Conservation (phyloP, 257 asterid species). For the Penstemon newberryi region DNA sequence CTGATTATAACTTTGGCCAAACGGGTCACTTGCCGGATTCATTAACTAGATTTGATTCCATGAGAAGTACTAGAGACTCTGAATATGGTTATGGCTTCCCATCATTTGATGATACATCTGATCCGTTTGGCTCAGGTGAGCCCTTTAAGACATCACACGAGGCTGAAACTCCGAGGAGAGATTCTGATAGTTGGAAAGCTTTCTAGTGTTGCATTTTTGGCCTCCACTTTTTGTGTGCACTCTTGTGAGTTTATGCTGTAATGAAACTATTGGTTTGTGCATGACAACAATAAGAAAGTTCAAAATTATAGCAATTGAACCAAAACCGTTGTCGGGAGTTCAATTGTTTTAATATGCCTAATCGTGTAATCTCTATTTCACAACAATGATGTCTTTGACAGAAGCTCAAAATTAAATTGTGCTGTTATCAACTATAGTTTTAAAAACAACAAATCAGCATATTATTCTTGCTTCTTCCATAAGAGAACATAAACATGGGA, state of each 20-base stretch:
- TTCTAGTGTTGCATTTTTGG: conserved; percentile 42
- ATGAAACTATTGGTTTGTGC: neutral
- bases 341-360: too few species aligned
- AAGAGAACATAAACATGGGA: neutral
- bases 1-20: conserved; percentile 60
- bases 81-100: conserved; percentile 66
- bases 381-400: too few species aligned
- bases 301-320: too few species aligned
- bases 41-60: conserved; percentile 59
- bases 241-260: conserved; percentile 27
- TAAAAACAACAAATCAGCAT: too few species aligned
- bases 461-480: neutral
- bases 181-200: conserved; percentile 83
- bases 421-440: too few species aligned
- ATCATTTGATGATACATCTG: conserved; percentile 68
- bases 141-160: conserved; percentile 69
- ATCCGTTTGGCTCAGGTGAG: conserved; percentile 67
- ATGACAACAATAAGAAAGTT: too few species aligned
- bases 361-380: too few species aligned
- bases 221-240: conserved; percentile 20
- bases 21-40: conserved; percentile 36
- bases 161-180: conserved; percentile 65
- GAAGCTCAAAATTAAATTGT: too few species aligned
- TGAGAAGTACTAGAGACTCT: conserved; percentile 59
- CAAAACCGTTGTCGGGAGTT: too few species aligned